phyloP scores from a whole-genome alignment of 345 rosid species.

The thale cress (Arabidopsis thaliana) region TAIR10.1 NC_003076.8:25671001-25671500 shows the following conservation, averaged over 20 bases:
- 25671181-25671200: not conserved
- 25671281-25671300: not conserved
- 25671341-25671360: conserved; percentile 12
- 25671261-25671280: not conserved
- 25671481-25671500: conserved; percentile 60
- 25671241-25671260: not conserved
- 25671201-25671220: not conserved
- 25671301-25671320: not conserved
- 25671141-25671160: conserved; percentile 51
- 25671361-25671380: conserved; percentile 2
- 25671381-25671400: conserved; percentile 2
- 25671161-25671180: not conserved
- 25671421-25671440: conserved; percentile 29
- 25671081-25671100: conserved; percentile 47
- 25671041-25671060: conserved; percentile 41
- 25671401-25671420: not conserved
- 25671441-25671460: conserved; percentile 89
- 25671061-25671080: conserved; percentile 55
- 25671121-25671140: conserved; percentile 88
- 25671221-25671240: conserved; percentile 1
- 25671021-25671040: conserved; percentile 53
- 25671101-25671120: conserved; percentile 64
- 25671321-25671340: not conserved
- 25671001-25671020: conserved; percentile 40
- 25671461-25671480: conserved; percentile 76